Evolutionary conservation across 306 rosid genomes (phyloP).

Genomic region (Vigna hirtella): DNA sequence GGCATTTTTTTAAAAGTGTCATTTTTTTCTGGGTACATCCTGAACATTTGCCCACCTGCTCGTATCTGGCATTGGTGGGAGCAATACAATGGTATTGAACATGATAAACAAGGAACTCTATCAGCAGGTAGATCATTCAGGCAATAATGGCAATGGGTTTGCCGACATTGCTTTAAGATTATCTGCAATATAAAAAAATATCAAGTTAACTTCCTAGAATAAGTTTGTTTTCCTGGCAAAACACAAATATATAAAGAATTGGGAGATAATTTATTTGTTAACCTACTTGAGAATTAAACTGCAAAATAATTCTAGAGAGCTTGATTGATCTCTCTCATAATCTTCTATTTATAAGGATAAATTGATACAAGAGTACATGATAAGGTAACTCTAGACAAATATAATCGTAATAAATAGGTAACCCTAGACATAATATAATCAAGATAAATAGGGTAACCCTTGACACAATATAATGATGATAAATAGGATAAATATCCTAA

Average conservation of each 20-base stretch:
- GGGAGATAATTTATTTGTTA: neutral
- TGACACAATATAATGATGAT: too few relatives aligned
- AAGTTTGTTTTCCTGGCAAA: constrained; percentile 2
- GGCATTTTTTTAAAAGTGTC: constrained; percentile 54
- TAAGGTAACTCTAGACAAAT: too few relatives aligned
- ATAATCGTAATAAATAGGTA: too few relatives aligned
- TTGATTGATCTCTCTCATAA: too few relatives aligned
- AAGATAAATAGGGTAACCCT: too few relatives aligned
- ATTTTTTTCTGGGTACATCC: constrained; percentile 45
- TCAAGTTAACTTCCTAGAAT: constrained; percentile 31
- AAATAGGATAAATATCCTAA: too few relatives aligned
- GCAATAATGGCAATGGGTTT: constrained; percentile 91
- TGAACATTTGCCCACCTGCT: constrained; percentile 65
- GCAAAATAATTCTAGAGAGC: too few relatives aligned
- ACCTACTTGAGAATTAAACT: too few relatives aligned
- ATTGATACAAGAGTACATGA: too few relatives aligned
- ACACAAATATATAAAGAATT: neutral
- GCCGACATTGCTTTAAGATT: constrained; percentile 77
- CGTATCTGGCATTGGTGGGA: constrained; percentile 68
- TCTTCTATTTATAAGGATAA: too few relatives aligned
- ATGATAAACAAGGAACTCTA: constrained; percentile 79
- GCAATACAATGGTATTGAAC: constrained; percentile 85
- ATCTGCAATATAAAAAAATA: constrained; percentile 52
- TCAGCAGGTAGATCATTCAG: constrained; percentile 85
- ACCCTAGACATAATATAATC: too few relatives aligned